These are phyloP conservation scores for Gigaspora rosea DNA, from an alignment of 192 early-diverging fungal species.

Conservation along the genomic window DNA sequence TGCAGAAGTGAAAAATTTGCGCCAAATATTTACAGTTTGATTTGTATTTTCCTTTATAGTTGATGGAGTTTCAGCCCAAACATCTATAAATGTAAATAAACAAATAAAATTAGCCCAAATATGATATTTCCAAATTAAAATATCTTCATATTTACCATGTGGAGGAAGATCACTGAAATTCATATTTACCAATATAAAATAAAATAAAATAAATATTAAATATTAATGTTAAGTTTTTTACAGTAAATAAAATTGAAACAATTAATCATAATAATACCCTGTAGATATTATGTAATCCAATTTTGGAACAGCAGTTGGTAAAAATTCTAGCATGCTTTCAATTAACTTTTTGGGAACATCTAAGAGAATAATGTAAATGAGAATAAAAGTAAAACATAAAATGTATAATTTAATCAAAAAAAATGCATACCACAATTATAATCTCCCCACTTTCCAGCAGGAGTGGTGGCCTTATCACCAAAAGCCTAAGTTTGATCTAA, in stretches of 20 bases:
- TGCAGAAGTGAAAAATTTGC: not conserved
- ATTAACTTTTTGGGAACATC: conserved; percentile 6
- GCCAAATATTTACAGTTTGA: not conserved
- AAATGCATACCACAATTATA: conserved; percentile 12
- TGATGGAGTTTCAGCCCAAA: conserved; percentile 23
- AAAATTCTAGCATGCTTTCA: conserved; percentile 24
- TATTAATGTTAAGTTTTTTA: no score
- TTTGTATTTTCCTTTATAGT: not conserved
- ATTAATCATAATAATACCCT: not conserved
- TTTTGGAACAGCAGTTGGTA: conserved; percentile 26
- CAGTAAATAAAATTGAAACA: no score
- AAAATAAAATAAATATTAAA: no score
- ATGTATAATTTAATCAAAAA: no score
- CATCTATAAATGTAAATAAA: not conserved
- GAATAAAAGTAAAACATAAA: not conserved
- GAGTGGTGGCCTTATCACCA: not conserved
- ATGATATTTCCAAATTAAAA: not conserved
- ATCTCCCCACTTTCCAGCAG: conserved; percentile 33
- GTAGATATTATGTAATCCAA: conserved; percentile 21
- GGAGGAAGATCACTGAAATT: conserved; percentile 22
- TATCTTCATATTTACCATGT: conserved; percentile 6
- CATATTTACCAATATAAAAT: not conserved
- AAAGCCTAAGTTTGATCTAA: not conserved
- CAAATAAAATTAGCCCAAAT: no score
- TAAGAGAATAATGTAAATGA: not conserved